phyloP scores from a whole-genome alignment of 108 stramenopile species.

The Skeletonema grethae region DNA sequence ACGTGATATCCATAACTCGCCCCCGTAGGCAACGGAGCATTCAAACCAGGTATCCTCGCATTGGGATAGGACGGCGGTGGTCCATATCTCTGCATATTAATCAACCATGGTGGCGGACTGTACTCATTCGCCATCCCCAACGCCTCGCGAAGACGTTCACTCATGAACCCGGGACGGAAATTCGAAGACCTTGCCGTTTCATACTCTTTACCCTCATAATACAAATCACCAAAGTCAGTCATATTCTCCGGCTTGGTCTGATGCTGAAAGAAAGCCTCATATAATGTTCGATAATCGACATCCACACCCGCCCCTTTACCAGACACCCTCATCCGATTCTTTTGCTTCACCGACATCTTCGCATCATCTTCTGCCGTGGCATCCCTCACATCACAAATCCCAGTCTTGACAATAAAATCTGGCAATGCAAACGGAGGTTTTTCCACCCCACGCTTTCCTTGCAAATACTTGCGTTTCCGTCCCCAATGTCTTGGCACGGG shows the following conservation, averaged over 20 bases:
- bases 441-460: slow-evolving; percentile 96
- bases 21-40: slow-evolving; percentile 93
- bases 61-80: slow-evolving; percentile 95
- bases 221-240: slow-evolving; percentile 90
- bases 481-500: slow-evolving; percentile 98
- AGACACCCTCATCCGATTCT: slow-evolving; percentile 86
- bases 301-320: slow-evolving; percentile 92
- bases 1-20: slow-evolving; percentile 95
- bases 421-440: slow-evolving; percentile 95
- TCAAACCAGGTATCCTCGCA: slow-evolving; percentile 94
- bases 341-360: slow-evolving; percentile 83
- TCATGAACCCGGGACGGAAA: slow-evolving; percentile 67
- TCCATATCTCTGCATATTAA: slow-evolving; percentile 99
- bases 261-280: slow-evolving; percentile 98
- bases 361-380: slow-evolving; percentile 82
- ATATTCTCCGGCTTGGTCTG: slow-evolving; percentile 92
- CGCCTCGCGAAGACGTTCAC: slow-evolving; percentile 77
- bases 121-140: slow-evolving; percentile 83
- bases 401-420: slow-evolving; percentile 97
- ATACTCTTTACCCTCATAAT: slow-evolving; percentile 98
- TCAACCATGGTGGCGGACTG: slow-evolving; percentile 98
- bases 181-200: slow-evolving; percentile 70
- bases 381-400: slow-evolving; percentile 92
- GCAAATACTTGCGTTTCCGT: slow-evolving; percentile 97
- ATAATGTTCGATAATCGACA: slow-evolving; percentile 95